A percentile compares a stretch with the other conserved stretches of the same genome.
phyloP scores from a whole-genome alignment of 805 yeast genomes.

The Scheffersomyces ergatensis region DNA sequence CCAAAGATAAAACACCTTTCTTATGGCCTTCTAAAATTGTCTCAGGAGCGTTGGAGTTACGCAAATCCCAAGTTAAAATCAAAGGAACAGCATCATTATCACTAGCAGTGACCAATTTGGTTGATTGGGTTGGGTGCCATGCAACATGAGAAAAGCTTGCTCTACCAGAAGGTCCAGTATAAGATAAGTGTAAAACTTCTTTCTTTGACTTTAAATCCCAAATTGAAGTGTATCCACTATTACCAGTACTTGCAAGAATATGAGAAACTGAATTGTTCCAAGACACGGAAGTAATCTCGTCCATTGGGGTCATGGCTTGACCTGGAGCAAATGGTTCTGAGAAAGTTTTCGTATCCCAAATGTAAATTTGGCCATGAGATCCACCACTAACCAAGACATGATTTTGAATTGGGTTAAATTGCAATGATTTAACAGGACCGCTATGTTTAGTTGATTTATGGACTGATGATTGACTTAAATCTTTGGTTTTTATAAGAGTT shows the following conservation, averaged over 20 bases:
- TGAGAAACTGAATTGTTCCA: slow-evolving; percentile 87
- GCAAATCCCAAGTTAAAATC: slow-evolving; percentile 87
- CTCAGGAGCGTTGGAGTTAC: slow-evolving; percentile 92
- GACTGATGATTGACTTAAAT: slow-evolving; percentile 42
- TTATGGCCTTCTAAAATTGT: slow-evolving; percentile 72
- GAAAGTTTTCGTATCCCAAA: slow-evolving; percentile 81
- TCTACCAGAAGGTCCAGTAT: slow-evolving; percentile 52
- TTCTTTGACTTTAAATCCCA: slow-evolving; percentile 90
- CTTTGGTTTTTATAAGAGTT: slow-evolving; percentile 40
- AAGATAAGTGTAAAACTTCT: slow-evolving; percentile 83
- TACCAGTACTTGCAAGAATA: slow-evolving; percentile 87
- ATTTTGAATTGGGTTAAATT: slow-evolving; percentile 71
- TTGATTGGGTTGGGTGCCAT: slow-evolving; percentile 93
- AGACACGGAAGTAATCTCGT: slow-evolving; percentile 74
- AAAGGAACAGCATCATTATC: slow-evolving; percentile 78
- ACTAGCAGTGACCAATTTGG: slow-evolving; percentile 84
- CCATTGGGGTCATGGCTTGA: slow-evolving; percentile 72
- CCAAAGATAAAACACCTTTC: slow-evolving; percentile 84
- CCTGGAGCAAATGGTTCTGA: slow-evolving; percentile 68
- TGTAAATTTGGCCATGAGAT: slow-evolving; percentile 78
- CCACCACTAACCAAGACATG: slow-evolving; percentile 85
- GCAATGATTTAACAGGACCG: slow-evolving; percentile 68
- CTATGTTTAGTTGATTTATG: slow-evolving; percentile 58
- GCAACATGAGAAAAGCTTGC: slow-evolving; percentile 78
- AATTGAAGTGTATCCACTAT: slow-evolving; percentile 81